Percentiles rank a stretch among this genome's conserved stretches.
Evolutionary conservation across 1,139 yeast species (phyloP).

Genomic region (Yamadazyma siamensis): DNA sequence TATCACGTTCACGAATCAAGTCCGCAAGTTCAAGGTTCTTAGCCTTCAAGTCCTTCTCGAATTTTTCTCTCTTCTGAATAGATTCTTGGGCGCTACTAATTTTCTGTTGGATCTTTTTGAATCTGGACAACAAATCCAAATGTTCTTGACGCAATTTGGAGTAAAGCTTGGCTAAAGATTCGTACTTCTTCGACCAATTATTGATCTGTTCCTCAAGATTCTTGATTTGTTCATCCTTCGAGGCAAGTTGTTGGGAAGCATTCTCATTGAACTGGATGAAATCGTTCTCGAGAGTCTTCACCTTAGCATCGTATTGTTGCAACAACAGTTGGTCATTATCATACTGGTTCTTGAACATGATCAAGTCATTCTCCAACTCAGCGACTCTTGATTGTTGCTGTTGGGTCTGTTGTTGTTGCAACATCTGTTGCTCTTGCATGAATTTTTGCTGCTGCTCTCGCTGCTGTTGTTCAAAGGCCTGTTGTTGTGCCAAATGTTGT

Average conservation of each 20-base stretch:
- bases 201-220: conserved; percentile 72
- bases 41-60: conserved; percentile 80
- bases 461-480: conserved; percentile 67
- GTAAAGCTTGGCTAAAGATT: conserved; percentile 83
- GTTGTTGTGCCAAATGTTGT: conserved; percentile 54
- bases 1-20: conserved; percentile 82
- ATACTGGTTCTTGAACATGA: conserved; percentile 74
- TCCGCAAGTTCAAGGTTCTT: conserved; percentile 89
- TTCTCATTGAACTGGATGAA: conserved; percentile 58
- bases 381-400: conserved; percentile 80
- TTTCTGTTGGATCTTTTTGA: conserved; percentile 82
- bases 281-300: conserved; percentile 78
- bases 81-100: conserved; percentile 94
- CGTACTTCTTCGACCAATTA: conserved; percentile 85
- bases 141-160: conserved; percentile 93
- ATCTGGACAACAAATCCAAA: conserved; percentile 71
- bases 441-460: conserved; percentile 55
- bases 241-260: conserved; percentile 69
- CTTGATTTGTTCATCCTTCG: conserved; percentile 72
- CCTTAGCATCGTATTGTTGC: conserved; percentile 85
- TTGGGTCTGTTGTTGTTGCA: conserved; percentile 67
- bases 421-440: conserved; percentile 54
- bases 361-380: conserved; percentile 77
- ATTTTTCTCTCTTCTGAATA: conserved; percentile 74
- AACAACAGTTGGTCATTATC: conserved; percentile 83